These are phyloP conservation scores for Metschnikowia colocasiae DNA, from an alignment of 805 yeast species.

Conservation along the genomic window DNA sequence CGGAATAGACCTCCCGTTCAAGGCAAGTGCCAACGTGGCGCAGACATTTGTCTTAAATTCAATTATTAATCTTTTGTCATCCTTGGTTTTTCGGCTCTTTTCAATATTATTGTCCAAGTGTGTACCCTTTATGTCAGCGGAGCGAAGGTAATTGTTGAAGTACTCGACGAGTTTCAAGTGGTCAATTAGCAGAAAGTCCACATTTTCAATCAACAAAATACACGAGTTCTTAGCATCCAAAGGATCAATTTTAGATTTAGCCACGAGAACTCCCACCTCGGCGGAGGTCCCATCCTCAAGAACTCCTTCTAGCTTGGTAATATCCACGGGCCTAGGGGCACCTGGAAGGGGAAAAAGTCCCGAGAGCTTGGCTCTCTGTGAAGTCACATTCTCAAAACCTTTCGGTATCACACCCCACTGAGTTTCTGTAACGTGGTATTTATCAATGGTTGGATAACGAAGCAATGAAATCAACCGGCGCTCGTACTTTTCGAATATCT, in stretches of 20 bases:
- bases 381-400: constrained; percentile 70
- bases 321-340: constrained; percentile 41
- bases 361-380: constrained; percentile 72
- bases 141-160: constrained; percentile 43
- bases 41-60: constrained; percentile 48
- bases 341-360: constrained; percentile 73
- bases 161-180: constrained; percentile 40
- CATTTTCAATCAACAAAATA: constrained; percentile 28
- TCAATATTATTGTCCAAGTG: constrained; percentile 31
- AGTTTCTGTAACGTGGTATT: constrained; percentile 47
- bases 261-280: constrained; percentile 30
- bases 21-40: constrained; percentile 53
- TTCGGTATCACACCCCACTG: constrained; percentile 71
- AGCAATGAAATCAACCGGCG: constrained; percentile 31
- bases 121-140: constrained; percentile 41
- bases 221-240: constrained; percentile 34
- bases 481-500: constrained; percentile 22
- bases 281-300: constrained; percentile 29
- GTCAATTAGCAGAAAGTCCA: constrained; percentile 32
- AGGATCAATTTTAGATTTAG: constrained; percentile 36
- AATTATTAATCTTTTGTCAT: constrained; percentile 41
- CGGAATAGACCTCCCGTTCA: constrained; percentile 34
- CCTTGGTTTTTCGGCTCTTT: constrained; percentile 32
- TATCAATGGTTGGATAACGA: constrained; percentile 45
- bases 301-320: constrained; percentile 39